Evolutionary conservation across 495 filamentous ascomycete genomes (phyloP), one percentile per base, ranked within the genome.

Genomic region (Lasiosphaeris hirsuta): DNA sequence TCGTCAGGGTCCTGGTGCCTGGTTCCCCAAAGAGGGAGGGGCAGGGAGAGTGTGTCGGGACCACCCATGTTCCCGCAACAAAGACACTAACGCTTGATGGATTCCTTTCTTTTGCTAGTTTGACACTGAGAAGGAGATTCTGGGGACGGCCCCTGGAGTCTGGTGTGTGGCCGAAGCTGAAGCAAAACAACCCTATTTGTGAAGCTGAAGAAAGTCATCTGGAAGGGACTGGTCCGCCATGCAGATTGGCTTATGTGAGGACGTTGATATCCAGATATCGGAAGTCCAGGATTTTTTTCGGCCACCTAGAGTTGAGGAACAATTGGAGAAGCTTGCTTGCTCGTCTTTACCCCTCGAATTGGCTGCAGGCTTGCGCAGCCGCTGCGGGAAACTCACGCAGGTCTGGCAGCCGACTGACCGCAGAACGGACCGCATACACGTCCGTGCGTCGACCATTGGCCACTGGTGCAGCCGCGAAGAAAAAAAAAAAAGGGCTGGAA

Each of bases 1-100:
- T n/a, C 43, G 40, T 54, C 51, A 54, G 51, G 51, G 51, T 54
- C 53, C 23, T 30, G n/a, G n/a, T n/a, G n/a, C n/a, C n/a, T n/a
- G n/a, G n/a, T n/a, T n/a, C n/a, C n/a, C n/a, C n/a, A n/a, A 30
- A 30, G 23, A 30, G 42, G 53, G 33, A n/a, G 41, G 37, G 42
- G 42, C 11, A 13, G 13, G 19, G 10, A 35, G 11, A 11, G 18
- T 19, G 51, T 53, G 10, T 30, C 51, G 30, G 41, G 30, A 37
- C n/a, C 19, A 46, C 15, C 41, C 41, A 46, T 46, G 53, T 5
- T 44, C 10, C 35, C 41, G 6, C 9, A 51, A 40, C n/a, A 30
- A n/a, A 18, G n/a, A 40, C 49, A 51, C 35, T 51, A 15, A 39
- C 34, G 15, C n/a, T 23, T 41, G 19, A 47, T 38, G 42, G 37